phyloP scores from a whole-genome alignment of 2,329 filamentous ascomycete genomes.

The Cytospora piceae region DNA sequence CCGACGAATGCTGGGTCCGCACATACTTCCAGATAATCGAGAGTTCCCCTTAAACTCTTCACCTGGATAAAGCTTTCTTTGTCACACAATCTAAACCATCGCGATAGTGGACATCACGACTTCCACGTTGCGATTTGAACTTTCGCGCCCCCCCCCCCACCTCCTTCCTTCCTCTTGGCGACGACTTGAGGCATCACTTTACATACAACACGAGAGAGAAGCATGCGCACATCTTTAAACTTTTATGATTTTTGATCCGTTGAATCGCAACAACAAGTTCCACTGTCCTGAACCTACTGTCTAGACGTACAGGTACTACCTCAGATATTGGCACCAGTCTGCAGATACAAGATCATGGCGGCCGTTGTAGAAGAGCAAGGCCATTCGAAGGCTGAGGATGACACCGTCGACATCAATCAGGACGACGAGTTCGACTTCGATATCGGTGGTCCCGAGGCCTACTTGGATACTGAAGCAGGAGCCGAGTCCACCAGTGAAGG shows the following conservation, averaged over 20 bases:
- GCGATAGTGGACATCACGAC: not conserved
- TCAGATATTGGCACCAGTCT: not conserved
- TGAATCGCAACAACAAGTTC: not conserved
- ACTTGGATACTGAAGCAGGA: constrained; percentile 22
- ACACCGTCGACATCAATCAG: constrained; percentile 25
- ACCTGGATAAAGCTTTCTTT: not conserved
- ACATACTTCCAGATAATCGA: not conserved
- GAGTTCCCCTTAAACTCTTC: not conserved
- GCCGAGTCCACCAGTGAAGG: constrained; percentile 14
- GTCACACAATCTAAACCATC: not conserved
- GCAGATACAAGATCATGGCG: constrained; percentile 31
- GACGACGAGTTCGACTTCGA: constrained; percentile 41
- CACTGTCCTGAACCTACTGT: not conserved
- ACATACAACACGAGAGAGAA: not conserved
- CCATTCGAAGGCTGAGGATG: constrained; percentile 24
- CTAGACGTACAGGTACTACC: not conserved
- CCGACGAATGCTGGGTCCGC: not conserved
- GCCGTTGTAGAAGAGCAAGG: constrained; percentile 26
- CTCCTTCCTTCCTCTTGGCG: not conserved
- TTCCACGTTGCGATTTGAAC: not conserved
- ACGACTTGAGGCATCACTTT: not conserved
- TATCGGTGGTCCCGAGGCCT: constrained; percentile 35
- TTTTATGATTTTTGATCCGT: not conserved
- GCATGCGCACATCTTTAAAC: not conserved
- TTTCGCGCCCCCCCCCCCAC: not conserved